These are phyloP conservation scores for Clarkia xantiana DNA, from an alignment of 345 rosid genomes.

Conservation along the genomic window DNA sequence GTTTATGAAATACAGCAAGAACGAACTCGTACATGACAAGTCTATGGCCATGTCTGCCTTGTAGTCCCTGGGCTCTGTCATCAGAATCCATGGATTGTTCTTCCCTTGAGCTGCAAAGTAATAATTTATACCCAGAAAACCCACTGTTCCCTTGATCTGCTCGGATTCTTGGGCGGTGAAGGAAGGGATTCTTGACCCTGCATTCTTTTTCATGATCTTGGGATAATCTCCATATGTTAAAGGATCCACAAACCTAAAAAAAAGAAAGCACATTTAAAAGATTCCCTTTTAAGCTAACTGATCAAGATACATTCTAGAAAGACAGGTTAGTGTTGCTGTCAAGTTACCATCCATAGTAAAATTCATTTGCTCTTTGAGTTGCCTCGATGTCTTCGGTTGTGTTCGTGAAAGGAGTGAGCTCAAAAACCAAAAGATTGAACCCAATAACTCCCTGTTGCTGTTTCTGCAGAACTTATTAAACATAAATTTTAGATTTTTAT, in stretches of 20 bases:
- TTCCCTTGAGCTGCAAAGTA: slow-evolving; percentile 6
- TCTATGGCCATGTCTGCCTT: slow-evolving; percentile 13
- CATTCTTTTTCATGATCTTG: slow-evolving; percentile 33
- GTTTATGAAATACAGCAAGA: background rate
- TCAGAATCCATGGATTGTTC: slow-evolving; percentile 18
- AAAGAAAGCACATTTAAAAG: no score
- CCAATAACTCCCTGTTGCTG: slow-evolving; percentile 27
- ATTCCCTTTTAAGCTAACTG: no score
- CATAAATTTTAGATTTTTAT: background rate
- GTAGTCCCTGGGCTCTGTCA: slow-evolving; percentile 14
- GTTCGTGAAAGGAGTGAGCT: slow-evolving; percentile 19
- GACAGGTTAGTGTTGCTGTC: background rate
- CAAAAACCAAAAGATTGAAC: slow-evolving; percentile 12
- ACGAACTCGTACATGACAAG: slow-evolving; percentile 9
- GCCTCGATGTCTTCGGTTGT: slow-evolving; percentile 21
- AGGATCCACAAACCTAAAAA: slow-evolving; percentile 45
- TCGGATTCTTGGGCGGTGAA: slow-evolving; percentile 43
- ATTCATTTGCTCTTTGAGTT: slow-evolving; percentile 25
- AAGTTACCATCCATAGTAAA: slow-evolving; percentile 25
- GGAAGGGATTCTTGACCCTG: slow-evolving; percentile 50
- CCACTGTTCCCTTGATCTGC: slow-evolving; percentile 43
- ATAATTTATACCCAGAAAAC: slow-evolving; percentile 26
- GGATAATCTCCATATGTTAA: slow-evolving; percentile 70
- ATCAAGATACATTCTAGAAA: no score
- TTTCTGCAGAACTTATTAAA: slow-evolving; percentile 13